phyloP scores from a whole-genome alignment of 148 eudicot species.

The Arctostaphylos glauca region DNA sequence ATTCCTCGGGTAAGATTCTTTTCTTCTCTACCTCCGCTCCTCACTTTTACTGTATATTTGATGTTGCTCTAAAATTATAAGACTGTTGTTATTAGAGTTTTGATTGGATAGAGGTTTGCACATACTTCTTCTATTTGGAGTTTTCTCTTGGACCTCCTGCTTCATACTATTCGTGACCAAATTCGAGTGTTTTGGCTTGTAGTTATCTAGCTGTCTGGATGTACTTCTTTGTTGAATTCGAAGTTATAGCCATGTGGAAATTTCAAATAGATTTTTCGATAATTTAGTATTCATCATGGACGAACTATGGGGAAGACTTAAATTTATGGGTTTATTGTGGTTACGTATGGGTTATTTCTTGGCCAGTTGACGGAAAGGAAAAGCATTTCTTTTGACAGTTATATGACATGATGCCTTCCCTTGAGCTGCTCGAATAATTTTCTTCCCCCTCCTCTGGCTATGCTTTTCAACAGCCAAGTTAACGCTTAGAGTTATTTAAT shows the following conservation, averaged over 20 bases:
- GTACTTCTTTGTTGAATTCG: not conserved
- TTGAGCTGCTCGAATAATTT: not conserved
- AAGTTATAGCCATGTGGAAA: not conserved
- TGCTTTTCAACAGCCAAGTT: not conserved
- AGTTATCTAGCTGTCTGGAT: not conserved
- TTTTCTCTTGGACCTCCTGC: not conserved
- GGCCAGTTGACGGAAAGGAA: not conserved
- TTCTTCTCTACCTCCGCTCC: not conserved
- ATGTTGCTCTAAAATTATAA: not conserved
- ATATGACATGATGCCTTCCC: not conserved
- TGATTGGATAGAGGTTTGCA: not conserved
- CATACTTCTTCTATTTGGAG: not conserved
- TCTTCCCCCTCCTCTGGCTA: not conserved
- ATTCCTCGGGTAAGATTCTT: constrained; percentile 65
- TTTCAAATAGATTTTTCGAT: not conserved
- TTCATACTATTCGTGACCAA: not conserved
- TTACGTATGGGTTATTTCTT: not conserved
- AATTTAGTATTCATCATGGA: not conserved
- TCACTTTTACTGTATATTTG: not conserved
- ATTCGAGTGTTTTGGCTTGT: not conserved
- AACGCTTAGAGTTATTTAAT: not conserved
- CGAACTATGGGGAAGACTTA: not conserved
- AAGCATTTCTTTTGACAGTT: not conserved
- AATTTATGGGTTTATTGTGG: not conserved
- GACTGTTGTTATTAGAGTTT: not conserved